Evolutionary conservation across 2,329 filamentous ascomycete genomes (phyloP), one percentile per base, ranked within the genome.

Genomic region (Neonectria neomacrospora): DNA sequence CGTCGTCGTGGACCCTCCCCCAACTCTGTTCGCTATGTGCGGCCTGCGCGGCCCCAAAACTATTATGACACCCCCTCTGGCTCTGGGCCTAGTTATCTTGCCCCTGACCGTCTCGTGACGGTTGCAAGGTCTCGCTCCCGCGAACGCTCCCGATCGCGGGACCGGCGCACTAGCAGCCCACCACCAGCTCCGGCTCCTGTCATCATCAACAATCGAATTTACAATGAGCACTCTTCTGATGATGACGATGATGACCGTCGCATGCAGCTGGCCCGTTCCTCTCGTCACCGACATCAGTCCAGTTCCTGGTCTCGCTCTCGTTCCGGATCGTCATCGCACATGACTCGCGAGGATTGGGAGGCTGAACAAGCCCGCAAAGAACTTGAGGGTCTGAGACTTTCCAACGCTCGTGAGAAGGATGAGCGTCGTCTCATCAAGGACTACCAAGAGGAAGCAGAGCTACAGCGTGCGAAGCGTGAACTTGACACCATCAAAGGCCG

Each of bases 161-260:
- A 85, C 65, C 81, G 82, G 34, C 80, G 80, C 18, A 79, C 80
- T 11, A 79, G 75, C 63, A 80, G 81, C 22, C 80, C 80, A 7
- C 73, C 70, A 45, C 71, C 64, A 6, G 34, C 34, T 37, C 51
- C 60, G 4, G 44, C 55, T 28, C 84, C 85, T 1, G 80, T 88
- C 51, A 83, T 88, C 55, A 88, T 88, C 73, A 86, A 87, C 71
- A 88, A 87, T 73, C 80, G 80, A 60, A 83, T 86, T 61, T 83
- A 85, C 68, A 83, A 84, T 63, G 80, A 83, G 22, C 69, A 81
- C 54, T 83, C 82, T 20, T 83, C 80, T 32, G 72, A 74, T 14
- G 74, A 80, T 14, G 74, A 80, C 28, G 75, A 76, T 34, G 71
- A 73, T 42, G 74, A 71, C 11, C 60, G 60, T 51, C 77, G 69